Percentiles rank a stretch among this genome's conserved stretches.
These are phyloP conservation scores for Luffa aegyptiaca DNA, from an alignment of 306 rosid species.

Conservation along the genomic window DNA sequence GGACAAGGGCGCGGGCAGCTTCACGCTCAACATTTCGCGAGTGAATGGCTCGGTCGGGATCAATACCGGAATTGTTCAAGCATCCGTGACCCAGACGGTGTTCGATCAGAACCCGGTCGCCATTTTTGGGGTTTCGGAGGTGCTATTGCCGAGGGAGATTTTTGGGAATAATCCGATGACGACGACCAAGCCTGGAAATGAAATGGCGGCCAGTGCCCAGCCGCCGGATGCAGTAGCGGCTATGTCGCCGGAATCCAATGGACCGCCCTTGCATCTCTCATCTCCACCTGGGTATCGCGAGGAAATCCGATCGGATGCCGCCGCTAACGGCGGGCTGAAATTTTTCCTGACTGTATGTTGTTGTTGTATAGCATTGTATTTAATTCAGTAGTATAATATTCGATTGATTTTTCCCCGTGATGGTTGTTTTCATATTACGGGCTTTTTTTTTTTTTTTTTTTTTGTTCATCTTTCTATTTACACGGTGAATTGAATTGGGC, in stretches of 20 bases:
- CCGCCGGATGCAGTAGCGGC: constrained; percentile 39
- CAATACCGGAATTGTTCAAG: constrained; percentile 71
- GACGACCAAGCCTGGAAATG: constrained; percentile 26
- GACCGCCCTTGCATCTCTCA: constrained; percentile 45
- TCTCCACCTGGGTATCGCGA: constrained; percentile 62
- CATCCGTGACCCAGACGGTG: constrained; percentile 75
- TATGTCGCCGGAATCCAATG: constrained; percentile 47
- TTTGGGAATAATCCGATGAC: constrained; percentile 45
- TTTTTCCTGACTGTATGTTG: constrained; percentile 42
- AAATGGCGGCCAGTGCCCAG: constrained; percentile 21
- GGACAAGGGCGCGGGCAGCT: constrained; percentile 74
- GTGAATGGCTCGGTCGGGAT: constrained; percentile 72
- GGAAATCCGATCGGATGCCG: constrained; percentile 37
- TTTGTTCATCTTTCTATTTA: constrained; percentile 25
- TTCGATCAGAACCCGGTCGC: constrained; percentile 89
- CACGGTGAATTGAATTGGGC: constrained; percentile 45
- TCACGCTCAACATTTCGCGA: constrained; percentile 76
- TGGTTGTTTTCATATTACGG: constrained; percentile 31
- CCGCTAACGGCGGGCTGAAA: constrained; percentile 16
- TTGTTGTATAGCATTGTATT: constrained; percentile 72
- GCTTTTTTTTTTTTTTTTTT: constrained; percentile 30
- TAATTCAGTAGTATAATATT: constrained; percentile 47
- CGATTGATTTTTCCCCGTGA: constrained; percentile 20
- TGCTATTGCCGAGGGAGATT: constrained; percentile 71
- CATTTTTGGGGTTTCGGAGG: constrained; percentile 81